Conservation (phyloP, 1,284 basidiomycete genomes). For the Sanghuangporus sanghuang region DNA sequence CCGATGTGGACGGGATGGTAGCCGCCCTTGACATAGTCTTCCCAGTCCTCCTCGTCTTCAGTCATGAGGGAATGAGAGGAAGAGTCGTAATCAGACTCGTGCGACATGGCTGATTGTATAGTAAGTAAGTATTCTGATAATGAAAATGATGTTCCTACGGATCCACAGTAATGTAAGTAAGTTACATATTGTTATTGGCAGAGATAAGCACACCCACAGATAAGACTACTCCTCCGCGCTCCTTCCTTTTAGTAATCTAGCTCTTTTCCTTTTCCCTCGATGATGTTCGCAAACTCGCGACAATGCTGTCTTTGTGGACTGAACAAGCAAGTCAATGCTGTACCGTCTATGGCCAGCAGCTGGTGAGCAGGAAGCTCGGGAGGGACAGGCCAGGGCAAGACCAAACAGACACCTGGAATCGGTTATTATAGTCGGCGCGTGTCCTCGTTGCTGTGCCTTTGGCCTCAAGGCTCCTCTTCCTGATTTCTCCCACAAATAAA, state of each 20-base stretch:
- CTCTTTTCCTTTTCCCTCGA: neutral
- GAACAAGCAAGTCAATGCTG: too few relatives aligned
- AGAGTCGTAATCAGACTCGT: slow-evolving; percentile 46
- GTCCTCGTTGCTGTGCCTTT: neutral
- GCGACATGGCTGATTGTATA: slow-evolving; percentile 29
- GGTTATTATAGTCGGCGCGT: neutral
- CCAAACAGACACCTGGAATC: neutral
- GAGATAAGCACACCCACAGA: slow-evolving; percentile 12
- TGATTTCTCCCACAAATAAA: neutral
- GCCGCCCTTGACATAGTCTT: slow-evolving; percentile 86
- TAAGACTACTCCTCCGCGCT: slow-evolving; percentile 1
- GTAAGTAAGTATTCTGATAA: neutral
- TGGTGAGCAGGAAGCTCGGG: neutral
- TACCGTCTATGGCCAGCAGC: too few relatives aligned
- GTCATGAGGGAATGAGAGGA: slow-evolving; percentile 56
- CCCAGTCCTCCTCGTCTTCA: slow-evolving; percentile 82
- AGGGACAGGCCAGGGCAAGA: neutral
- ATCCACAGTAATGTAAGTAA: neutral
- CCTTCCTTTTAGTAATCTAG: neutral
- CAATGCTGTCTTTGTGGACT: too few relatives aligned
- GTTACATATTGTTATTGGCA: neutral
- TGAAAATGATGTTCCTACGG: too few relatives aligned
- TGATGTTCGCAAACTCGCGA: neutral
- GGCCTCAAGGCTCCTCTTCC: neutral
- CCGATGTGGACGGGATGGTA: slow-evolving; percentile 97